Evolutionary conservation across 2,329 filamentous ascomycete genomes (phyloP), one percentile per base, ranked within the genome.

Genomic region (Diaporthe amygdali): DNA sequence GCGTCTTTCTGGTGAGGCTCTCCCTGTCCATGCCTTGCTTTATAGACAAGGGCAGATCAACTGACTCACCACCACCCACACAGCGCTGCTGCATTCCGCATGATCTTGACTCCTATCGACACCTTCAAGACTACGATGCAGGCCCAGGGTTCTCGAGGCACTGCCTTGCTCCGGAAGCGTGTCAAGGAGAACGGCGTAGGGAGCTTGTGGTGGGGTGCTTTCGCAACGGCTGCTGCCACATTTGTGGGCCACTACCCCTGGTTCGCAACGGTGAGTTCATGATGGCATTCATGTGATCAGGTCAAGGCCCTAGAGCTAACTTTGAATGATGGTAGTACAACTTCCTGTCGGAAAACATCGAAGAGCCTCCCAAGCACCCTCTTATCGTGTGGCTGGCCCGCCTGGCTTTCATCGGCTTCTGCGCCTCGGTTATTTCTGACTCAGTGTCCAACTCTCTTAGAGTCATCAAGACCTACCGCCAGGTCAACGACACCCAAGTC

Each of bases 91-190:
- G 78, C 75, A 0, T 86, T 86, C 73, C 81, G 84, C 39, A 85
- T 86, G 79, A 79, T 85, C 6, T 77, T 86, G 5, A 86, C 84
- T 0, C 84, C 84, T 5, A 82, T 86, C 44, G 84, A 86, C 69
- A 86, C 84, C 0, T 77, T 86, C n/a, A 86, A 86, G 74, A 86
- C 84, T 0, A 86, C 84, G 0, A 82, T 86, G 2, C 84, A 86
- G 73, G 83, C 84, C 0, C 84, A 86, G 70, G 84, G 84, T 0
- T 73, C 82, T 1, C 78, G 81, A 1, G 84, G 84, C 1, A 85
- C 83, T 0, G 75, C 78, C 0, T 73, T 86, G 3, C 79, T 86
- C 8, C 81, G 84, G 14, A 82, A 82, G 52, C 82, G 84, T 2
- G 79, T 86, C 74, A 85, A 83, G 75, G 79, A 78, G 0, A 76